A percentile compares a stretch with the other conserved stretches of the same genome.
phyloP scores from a whole-genome alignment of 169 alveolate genomes.

The Plasmodium falciparum region DNA sequence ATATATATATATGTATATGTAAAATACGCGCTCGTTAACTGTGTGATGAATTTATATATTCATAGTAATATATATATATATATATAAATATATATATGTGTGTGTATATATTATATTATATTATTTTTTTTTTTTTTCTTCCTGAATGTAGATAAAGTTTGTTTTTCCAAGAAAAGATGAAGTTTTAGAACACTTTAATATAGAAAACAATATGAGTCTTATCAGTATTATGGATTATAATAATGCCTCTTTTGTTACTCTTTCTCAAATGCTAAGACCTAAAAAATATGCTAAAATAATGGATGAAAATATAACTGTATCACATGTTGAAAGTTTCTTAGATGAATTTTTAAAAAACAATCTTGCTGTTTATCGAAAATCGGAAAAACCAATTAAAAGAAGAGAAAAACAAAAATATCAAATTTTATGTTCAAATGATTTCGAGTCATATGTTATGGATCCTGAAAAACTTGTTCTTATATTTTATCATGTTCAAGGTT shows the following conservation, averaged over 20 bases:
- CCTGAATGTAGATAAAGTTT: conserved; percentile 19
- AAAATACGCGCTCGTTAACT: background rate
- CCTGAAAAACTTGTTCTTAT: conserved; percentile 47
- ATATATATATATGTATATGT: background rate
- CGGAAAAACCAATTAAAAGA: conserved; percentile 43
- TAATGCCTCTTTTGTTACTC: conserved; percentile 31
- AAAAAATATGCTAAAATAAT: conserved; percentile 26
- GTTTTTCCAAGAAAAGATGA: conserved; percentile 73
- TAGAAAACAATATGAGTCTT: conserved; percentile 2
- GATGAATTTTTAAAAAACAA: conserved; percentile 35
- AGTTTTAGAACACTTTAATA: conserved; percentile 8
- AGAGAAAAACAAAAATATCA: conserved; percentile 31
- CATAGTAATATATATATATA: background rate
- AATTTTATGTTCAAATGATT: conserved; percentile 48
- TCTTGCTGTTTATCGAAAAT: conserved; percentile 21
- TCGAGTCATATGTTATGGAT: conserved; percentile 54
- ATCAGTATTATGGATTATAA: conserved; percentile 41
- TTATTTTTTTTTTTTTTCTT: background rate
- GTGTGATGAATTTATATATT: background rate
- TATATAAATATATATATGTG: background rate
- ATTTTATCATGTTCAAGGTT: conserved; percentile 71
- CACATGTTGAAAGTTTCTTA: conserved; percentile 1
- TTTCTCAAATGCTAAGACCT: conserved; percentile 23
- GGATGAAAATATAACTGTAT: conserved; percentile 17
- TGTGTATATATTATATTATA: no score